phyloP scores from a whole-genome alignment of 192 early-diverging fungal species.

The Coemansia sp. region DNA sequence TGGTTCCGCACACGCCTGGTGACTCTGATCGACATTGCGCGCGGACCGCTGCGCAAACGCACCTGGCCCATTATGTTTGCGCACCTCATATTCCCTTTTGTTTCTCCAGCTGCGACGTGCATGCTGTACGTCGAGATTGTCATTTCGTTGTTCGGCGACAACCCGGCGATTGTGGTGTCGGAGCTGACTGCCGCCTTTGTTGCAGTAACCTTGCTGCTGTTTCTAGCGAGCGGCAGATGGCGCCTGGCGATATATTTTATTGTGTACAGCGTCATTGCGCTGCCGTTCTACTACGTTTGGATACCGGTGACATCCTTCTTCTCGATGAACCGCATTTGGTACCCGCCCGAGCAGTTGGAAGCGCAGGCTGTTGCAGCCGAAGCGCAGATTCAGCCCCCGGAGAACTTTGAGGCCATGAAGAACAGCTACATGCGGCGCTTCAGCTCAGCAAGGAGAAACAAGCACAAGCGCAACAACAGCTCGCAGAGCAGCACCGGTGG shows the following conservation, averaged over 20 bases:
- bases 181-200: conserved; percentile 52
- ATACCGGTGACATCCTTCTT: conserved; percentile 51
- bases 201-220: conserved; percentile 30
- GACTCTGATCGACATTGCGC: conserved; percentile 44
- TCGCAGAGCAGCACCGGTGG: conserved; percentile 20
- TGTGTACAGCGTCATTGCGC: conserved; percentile 44
- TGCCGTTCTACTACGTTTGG: conserved; percentile 54
- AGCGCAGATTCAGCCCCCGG: conserved; percentile 33
- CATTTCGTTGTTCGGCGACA: conserved; percentile 52
- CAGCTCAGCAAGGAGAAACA: conserved; percentile 2
- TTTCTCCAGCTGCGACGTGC: conserved; percentile 45
- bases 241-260: conserved; percentile 40
- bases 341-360: conserved; percentile 32
- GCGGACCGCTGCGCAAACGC: conserved; percentile 34
- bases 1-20: conserved; percentile 52
- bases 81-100: conserved; percentile 42
- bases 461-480: conserved; percentile 13
- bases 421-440: conserved; percentile 39
- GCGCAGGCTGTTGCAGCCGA: conserved; percentile 30
- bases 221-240: conserved; percentile 28
- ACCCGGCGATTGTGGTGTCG: conserved; percentile 50
- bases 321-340: conserved; percentile 56
- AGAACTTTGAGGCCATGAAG: conserved; percentile 45
- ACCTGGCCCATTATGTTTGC: conserved; percentile 37
- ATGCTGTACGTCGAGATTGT: conserved; percentile 57